Conservation (phyloP, 805 yeast genomes). For the Yamadazyma takamatsuzukensis region DNA sequence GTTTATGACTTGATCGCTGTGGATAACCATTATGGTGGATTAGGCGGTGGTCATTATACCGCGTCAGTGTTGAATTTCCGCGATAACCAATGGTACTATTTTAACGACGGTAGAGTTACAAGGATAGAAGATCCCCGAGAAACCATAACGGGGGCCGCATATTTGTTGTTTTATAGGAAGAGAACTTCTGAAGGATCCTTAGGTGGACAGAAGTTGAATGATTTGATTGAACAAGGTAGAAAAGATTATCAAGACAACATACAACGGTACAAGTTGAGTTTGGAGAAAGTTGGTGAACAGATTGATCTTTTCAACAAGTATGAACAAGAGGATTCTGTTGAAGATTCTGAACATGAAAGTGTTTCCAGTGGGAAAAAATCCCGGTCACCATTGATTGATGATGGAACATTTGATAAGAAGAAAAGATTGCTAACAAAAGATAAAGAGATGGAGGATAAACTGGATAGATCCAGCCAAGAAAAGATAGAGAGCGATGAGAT, state of each 20-base stretch:
- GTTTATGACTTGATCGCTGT: conserved; percentile 87
- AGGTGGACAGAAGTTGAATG: conserved; percentile 47
- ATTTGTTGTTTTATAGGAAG: conserved; percentile 77
- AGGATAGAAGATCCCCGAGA: conserved; percentile 53
- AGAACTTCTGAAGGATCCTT: conserved; percentile 33
- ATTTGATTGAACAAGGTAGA: conserved; percentile 41
- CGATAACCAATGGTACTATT: conserved; percentile 83
- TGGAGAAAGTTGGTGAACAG: conserved; percentile 16
- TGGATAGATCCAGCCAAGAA: neutral
- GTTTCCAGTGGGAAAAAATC: conserved; percentile 4
- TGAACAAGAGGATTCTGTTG: conserved; percentile 5
- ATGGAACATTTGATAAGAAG: conserved; percentile 3
- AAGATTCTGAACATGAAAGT: conserved; percentile 4
- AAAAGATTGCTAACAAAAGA: conserved; percentile 8
- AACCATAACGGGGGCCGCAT: conserved; percentile 75
- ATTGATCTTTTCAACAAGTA: conserved; percentile 7
- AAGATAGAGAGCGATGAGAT: too few relatives aligned
- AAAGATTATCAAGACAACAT: conserved; percentile 15
- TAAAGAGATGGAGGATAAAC: conserved; percentile 1
- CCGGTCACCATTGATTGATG: conserved; percentile 5
- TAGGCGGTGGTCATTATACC: conserved; percentile 98
- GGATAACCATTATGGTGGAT: conserved; percentile 93
- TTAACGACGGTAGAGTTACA: conserved; percentile 77
- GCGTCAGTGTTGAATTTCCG: conserved; percentile 78
- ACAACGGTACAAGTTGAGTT: conserved; percentile 8